These are phyloP conservation scores for Dactylella cylindrospora DNA, from an alignment of 2,329 filamentous ascomycete species.

Conservation along the genomic window DNA sequence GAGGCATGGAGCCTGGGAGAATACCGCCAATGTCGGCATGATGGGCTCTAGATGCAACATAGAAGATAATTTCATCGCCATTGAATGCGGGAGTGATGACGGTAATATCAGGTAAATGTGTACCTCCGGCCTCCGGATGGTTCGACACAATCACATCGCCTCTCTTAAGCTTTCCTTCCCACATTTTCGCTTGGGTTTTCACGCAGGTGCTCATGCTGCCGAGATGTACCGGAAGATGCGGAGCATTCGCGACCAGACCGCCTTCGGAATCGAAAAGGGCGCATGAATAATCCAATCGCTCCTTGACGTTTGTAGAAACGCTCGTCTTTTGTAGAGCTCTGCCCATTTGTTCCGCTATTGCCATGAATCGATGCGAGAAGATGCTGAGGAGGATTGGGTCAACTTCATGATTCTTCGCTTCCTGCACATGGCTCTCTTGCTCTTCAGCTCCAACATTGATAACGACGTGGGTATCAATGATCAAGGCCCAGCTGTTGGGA, in stretches of 20 bases:
- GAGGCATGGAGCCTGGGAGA: constrained; percentile 78
- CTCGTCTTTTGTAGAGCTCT: constrained; percentile 75
- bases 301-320: constrained; percentile 78
- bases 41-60: constrained; percentile 76
- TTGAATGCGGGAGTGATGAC: constrained; percentile 78
- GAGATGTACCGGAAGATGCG: constrained; percentile 77
- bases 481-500: constrained; percentile 71
- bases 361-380: constrained; percentile 81
- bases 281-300: constrained; percentile 79
- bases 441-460: constrained; percentile 70
- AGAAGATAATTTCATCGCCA: constrained; percentile 75
- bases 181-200: constrained; percentile 74
- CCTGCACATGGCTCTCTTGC: constrained; percentile 35
- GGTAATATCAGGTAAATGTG: constrained; percentile 77
- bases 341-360: constrained; percentile 83
- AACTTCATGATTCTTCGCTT: constrained; percentile 54
- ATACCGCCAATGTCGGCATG: constrained; percentile 85
- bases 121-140: constrained; percentile 80
- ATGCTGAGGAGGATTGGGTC: constrained; percentile 77
- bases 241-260: constrained; percentile 75
- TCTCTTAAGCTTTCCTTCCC: constrained; percentile 73
- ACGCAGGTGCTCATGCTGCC: constrained; percentile 86
- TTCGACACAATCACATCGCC: constrained; percentile 83
- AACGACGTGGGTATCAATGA: constrained; percentile 83
- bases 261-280: constrained; percentile 76